Evolutionary conservation across 2,329 filamentous ascomycete species (phyloP).

Genomic region (Beauveria sp.): DNA sequence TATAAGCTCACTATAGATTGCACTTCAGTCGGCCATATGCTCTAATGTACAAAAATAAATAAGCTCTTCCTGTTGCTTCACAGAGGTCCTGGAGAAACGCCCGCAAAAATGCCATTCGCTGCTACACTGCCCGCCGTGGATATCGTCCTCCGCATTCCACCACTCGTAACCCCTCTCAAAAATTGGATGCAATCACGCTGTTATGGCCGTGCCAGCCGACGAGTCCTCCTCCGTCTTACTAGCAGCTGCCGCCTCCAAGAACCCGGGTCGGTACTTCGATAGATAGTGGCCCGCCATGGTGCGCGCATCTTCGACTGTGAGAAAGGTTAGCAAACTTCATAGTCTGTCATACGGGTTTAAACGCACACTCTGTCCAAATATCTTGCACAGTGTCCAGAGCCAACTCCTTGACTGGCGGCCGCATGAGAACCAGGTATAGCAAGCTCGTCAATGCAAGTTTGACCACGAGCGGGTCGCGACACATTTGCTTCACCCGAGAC

Average conservation of each 20-base stretch:
- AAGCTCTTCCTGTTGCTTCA: background rate
- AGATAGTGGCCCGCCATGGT: conserved; percentile 57
- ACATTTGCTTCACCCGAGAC: conserved; percentile 60
- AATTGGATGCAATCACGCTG: conserved; percentile 16
- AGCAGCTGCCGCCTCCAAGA: conserved; percentile 27
- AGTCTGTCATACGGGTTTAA: background rate
- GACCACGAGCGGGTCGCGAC: conserved; percentile 57
- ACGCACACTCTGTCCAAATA: conserved; percentile 59
- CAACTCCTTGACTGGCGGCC: conserved; percentile 54
- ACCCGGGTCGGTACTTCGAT: conserved; percentile 51
- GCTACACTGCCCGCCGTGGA: background rate
- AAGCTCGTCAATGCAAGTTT: conserved; percentile 57
- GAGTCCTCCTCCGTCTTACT: conserved; percentile 7
- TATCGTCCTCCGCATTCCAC: background rate
- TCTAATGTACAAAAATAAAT: conserved; percentile 5
- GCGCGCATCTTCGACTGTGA: conserved; percentile 52
- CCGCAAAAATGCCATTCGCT: background rate
- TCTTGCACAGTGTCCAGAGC: conserved; percentile 59
- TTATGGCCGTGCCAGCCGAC: conserved; percentile 22
- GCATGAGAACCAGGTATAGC: conserved; percentile 60
- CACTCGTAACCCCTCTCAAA: background rate
- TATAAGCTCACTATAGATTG: background rate
- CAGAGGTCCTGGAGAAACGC: background rate
- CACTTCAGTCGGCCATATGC: background rate
- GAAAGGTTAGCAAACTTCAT: background rate